A percentile compares a stretch with the other conserved stretches of the same genome.
phyloP scores from a whole-genome alignment of 352 stramenopile genomes.

The Pythium periplocum region DNA sequence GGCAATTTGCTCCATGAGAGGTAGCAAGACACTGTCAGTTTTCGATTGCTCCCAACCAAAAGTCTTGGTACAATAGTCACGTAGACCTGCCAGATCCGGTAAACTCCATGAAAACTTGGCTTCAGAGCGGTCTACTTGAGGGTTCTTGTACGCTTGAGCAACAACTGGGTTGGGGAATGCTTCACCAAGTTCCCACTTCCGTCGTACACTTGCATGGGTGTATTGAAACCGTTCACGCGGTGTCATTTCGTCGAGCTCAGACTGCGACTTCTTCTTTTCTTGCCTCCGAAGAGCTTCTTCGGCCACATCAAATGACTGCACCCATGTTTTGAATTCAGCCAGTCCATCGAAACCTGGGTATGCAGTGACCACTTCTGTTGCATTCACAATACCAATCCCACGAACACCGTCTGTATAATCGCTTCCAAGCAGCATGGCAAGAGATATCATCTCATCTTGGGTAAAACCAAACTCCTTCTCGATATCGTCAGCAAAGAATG shows the following conservation, averaged over 20 bases:
- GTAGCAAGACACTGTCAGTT: constrained; percentile 86
- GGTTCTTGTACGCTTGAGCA: constrained; percentile 91
- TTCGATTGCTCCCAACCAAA: constrained; percentile 93
- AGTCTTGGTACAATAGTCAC: constrained; percentile 81
- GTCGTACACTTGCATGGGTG: constrained; percentile 88
- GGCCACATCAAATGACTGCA: constrained; percentile 52
- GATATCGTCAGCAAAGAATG: constrained; percentile 92
- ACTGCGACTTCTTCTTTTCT: constrained; percentile 52
- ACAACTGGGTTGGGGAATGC: constrained; percentile 93
- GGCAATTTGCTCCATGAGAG: constrained; percentile 71
- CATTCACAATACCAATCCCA: constrained; percentile 83
- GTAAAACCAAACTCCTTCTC: constrained; percentile 90
- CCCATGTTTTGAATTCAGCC: constrained; percentile 76
- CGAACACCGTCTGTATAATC: constrained; percentile 93
- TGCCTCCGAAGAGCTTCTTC: constrained; percentile 47
- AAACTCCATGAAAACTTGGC: constrained; percentile 90
- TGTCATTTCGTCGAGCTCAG: constrained; percentile 38
- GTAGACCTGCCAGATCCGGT: constrained; percentile 85
- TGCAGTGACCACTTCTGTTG: constrained; percentile 64
- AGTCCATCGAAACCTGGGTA: constrained; percentile 87
- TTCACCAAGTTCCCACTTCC: constrained; percentile 90
- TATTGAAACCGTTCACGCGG: constrained; percentile 81
- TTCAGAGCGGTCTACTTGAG: constrained; percentile 81
- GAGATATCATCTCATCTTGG: constrained; percentile 86
- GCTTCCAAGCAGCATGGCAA: constrained; percentile 92